Evolutionary conservation across 2,329 filamentous ascomycete species (phyloP).

Genomic region (Penicillium hesseltinei): DNA sequence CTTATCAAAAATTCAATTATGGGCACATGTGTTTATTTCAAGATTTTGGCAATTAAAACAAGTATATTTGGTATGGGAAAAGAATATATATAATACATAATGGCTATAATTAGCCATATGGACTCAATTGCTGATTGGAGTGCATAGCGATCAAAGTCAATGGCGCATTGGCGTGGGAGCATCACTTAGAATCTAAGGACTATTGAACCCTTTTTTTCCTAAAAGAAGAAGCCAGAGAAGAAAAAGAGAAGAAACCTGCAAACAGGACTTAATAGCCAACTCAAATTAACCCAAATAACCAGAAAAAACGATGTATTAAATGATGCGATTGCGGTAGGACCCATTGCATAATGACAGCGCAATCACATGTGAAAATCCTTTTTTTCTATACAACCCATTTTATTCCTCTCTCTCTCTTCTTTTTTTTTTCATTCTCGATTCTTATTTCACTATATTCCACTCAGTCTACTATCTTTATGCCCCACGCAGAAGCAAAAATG

Average conservation of each 20-base stretch:
- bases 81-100: neutral
- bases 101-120: neutral
- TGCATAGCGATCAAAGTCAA: neutral
- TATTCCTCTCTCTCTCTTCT: neutral
- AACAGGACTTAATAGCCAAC: constrained; percentile 1
- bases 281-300: neutral
- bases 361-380: constrained; percentile 28
- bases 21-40: neutral
- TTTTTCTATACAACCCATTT: constrained; percentile 8
- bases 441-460: neutral
- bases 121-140: neutral
- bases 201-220: neutral
- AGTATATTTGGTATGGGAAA: neutral
- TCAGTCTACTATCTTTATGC: constrained; percentile 37
- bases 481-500: constrained; percentile 49
- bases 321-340: constrained; percentile 18
- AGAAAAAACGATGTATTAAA: constrained; percentile 13
- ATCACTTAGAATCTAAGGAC: neutral
- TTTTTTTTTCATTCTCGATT: neutral
- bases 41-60: neutral
- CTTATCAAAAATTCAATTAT: constrained; percentile 16
- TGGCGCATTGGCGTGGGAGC: neutral
- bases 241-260: neutral
- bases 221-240: neutral
- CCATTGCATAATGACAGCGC: constrained; percentile 22